Conservation (phyloP, 768 basidiomycete genomes). For the Filobasidium wieringae region DNA sequence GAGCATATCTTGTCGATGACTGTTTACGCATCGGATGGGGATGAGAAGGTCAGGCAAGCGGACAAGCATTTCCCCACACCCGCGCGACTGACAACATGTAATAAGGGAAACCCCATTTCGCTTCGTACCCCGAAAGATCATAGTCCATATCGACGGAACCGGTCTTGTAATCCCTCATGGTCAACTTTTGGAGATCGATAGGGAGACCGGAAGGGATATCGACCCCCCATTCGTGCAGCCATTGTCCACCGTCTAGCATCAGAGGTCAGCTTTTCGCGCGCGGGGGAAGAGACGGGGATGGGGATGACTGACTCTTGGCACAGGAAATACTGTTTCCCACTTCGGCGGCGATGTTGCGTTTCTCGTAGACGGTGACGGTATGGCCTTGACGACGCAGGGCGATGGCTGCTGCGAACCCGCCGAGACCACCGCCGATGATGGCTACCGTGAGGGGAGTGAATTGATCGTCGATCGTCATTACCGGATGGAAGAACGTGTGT, state of each 20-base stretch:
- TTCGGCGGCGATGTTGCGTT: constrained; percentile 14
- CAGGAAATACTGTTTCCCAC: constrained; percentile 19
- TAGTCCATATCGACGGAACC: constrained; percentile 19
- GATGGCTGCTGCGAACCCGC: constrained; percentile 14
- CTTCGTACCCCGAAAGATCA: constrained; percentile 18
- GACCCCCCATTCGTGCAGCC: constrained; percentile 26
- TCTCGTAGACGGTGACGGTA: constrained; percentile 15
- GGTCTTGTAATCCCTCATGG: constrained; percentile 22
- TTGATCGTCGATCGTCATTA: no score
- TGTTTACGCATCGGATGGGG: not conserved
- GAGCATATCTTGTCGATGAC: constrained; percentile 26
- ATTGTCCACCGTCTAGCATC: constrained; percentile 16
- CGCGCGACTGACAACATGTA: constrained; percentile 20
- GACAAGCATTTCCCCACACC: no score
- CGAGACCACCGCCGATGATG: constrained; percentile 19
- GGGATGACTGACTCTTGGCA: constrained; percentile 9
- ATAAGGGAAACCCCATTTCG: constrained; percentile 24
- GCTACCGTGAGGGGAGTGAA: constrained; percentile 17
- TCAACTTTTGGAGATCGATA: constrained; percentile 18
- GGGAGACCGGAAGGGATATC: constrained; percentile 19
- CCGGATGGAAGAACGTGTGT: no score
- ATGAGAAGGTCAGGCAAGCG: not conserved
- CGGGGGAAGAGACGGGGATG: no score
- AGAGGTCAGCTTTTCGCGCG: not conserved
- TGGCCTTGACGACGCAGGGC: constrained; percentile 17